A percentile compares a stretch with the other conserved stretches of the same genome.
Evolutionary conservation across 1,284 basidiomycete genomes (phyloP).

Genomic region (Porodaedalea pini): DNA sequence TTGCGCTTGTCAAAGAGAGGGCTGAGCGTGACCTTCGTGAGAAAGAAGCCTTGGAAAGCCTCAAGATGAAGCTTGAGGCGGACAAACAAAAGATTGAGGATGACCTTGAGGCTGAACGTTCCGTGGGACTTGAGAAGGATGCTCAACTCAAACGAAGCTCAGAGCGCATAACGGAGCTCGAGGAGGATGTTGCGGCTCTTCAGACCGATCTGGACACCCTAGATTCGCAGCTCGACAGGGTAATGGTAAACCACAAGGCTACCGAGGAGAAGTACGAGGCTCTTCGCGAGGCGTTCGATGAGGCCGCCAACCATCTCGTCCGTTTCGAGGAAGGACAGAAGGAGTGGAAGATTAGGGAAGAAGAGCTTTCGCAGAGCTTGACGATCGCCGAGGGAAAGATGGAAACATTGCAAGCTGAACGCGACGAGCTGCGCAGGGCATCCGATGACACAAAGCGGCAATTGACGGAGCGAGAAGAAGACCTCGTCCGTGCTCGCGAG

Average conservation of each 20-base stretch:
- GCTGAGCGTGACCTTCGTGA: constrained; percentile 84
- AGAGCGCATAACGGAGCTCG: constrained; percentile 77
- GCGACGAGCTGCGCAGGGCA: constrained; percentile 59
- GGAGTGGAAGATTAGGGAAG: constrained; percentile 61
- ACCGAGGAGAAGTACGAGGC: constrained; percentile 74
- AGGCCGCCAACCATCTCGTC: constrained; percentile 81
- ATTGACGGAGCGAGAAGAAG: constrained; percentile 76
- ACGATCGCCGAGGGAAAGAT: constrained; percentile 61
- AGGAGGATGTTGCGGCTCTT: constrained; percentile 79
- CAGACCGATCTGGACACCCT: constrained; percentile 83
- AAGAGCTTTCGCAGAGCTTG: constrained; percentile 52
- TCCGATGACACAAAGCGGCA: constrained; percentile 73
- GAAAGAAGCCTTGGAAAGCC: constrained; percentile 69
- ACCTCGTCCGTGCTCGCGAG: constrained; percentile 72
- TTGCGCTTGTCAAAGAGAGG: constrained; percentile 77
- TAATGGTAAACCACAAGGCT: constrained; percentile 71
- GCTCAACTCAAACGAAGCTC: constrained; percentile 82
- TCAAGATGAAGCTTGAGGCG: constrained; percentile 75
- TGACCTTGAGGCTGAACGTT: constrained; percentile 79
- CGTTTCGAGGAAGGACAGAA: constrained; percentile 76
- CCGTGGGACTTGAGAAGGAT: constrained; percentile 82
- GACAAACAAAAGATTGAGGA: constrained; percentile 83
- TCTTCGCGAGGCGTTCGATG: constrained; percentile 70
- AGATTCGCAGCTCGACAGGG: constrained; percentile 83
- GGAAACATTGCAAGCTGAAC: constrained; percentile 50